These are phyloP conservation scores for Cryoendolithus antarcticus DNA, from an alignment of 2,329 filamentous ascomycete genomes.

Conservation along the genomic window DNA sequence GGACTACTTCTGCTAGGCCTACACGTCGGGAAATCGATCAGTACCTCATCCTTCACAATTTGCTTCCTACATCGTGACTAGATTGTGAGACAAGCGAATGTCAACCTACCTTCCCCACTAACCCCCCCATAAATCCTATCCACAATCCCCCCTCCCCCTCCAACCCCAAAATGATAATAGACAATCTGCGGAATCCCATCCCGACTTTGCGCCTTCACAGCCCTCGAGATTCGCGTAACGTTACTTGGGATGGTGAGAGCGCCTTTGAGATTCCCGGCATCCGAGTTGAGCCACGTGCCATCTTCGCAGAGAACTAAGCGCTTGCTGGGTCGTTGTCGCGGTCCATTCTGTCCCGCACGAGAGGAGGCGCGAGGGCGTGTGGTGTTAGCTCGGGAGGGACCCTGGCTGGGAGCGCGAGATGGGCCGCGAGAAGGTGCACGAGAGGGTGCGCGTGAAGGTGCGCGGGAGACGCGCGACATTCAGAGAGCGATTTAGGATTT, in stretches of 20 bases:
- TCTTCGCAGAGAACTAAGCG: conserved; percentile 14
- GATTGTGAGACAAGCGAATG: neutral
- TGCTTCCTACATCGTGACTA: conserved; percentile 22
- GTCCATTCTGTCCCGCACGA: neutral
- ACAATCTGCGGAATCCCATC: conserved; percentile 39
- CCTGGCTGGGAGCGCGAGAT: too few relatives aligned
- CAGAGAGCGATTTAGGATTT: too few relatives aligned
- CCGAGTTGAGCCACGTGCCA: conserved; percentile 34
- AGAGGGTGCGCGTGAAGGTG: too few relatives aligned
- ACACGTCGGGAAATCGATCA: neutral
- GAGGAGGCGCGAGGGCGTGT: too few relatives aligned
- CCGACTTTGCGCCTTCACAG: conserved; percentile 34
- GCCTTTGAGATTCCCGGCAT: conserved; percentile 33
- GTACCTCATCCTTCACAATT: neutral
- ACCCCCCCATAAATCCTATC: conserved; percentile 25
- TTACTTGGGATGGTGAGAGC: conserved; percentile 35
- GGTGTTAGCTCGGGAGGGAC: too few relatives aligned
- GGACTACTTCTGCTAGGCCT: conserved; percentile 28
- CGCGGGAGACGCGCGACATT: too few relatives aligned
- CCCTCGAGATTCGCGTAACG: conserved; percentile 36
- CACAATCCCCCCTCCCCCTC: conserved; percentile 30
- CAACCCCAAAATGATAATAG: conserved; percentile 39
- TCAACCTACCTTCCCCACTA: conserved; percentile 24
- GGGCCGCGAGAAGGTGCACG: too few relatives aligned
- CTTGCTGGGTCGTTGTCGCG: conserved; percentile 8